Evolutionary conservation across 805 yeast genomes (phyloP).

Genomic region (Lipomyces starkeyi): DNA sequence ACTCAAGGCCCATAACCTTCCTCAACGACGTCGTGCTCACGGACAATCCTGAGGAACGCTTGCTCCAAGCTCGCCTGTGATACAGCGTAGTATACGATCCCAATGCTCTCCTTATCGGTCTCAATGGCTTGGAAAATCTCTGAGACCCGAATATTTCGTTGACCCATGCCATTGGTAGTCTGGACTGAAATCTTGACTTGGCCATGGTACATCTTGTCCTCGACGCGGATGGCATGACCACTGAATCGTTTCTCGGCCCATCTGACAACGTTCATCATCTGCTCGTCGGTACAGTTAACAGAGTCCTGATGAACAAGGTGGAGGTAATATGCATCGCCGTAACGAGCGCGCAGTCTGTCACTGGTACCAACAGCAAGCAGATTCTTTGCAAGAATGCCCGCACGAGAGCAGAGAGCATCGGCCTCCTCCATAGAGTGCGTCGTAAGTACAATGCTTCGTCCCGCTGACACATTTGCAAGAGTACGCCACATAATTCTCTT

Average conservation of each 20-base stretch:
- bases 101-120: slow-evolving; percentile 28
- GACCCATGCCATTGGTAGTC: slow-evolving; percentile 31
- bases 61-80: slow-evolving; percentile 46
- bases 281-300: slow-evolving; percentile 41
- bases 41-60: slow-evolving; percentile 46
- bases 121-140: slow-evolving; percentile 39
- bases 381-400: slow-evolving; percentile 45
- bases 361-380: slow-evolving; percentile 47
- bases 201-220: slow-evolving; percentile 45
- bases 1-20: slow-evolving; percentile 38
- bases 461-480: slow-evolving; percentile 43
- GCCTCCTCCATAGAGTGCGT: slow-evolving; percentile 51
- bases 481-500: slow-evolving; percentile 50
- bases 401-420: slow-evolving; percentile 47
- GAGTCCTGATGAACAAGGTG: slow-evolving; percentile 44
- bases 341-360: slow-evolving; percentile 40
- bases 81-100: slow-evolving; percentile 45
- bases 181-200: slow-evolving; percentile 45
- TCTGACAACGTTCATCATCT: slow-evolving; percentile 41
- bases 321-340: slow-evolving; percentile 45
- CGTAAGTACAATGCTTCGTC: slow-evolving; percentile 47
- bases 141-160: slow-evolving; percentile 38
- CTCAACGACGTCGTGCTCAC: slow-evolving; percentile 42
- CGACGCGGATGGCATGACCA: slow-evolving; percentile 40
- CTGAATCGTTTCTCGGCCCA: slow-evolving; percentile 40